Conservation (phyloP, 495 filamentous ascomycete species). For the Neurospora cerealis region DNA sequence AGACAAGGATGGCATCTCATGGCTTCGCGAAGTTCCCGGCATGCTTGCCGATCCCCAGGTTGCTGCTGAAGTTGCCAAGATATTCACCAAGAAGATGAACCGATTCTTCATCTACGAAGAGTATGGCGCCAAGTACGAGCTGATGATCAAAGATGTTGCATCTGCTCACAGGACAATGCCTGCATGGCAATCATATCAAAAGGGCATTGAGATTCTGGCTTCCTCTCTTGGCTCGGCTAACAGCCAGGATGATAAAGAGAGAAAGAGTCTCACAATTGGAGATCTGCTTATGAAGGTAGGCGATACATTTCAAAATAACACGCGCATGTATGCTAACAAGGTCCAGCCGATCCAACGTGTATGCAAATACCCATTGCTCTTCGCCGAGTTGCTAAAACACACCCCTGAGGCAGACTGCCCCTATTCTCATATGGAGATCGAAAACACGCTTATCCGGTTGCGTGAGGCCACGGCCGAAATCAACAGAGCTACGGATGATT, state of each 20-base stretch:
- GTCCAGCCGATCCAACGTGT: slow-evolving; percentile 82
- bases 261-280: slow-evolving; percentile 66
- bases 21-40: slow-evolving; percentile 37
- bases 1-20: slow-evolving; percentile 28
- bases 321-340: slow-evolving; percentile 8
- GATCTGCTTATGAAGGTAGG: slow-evolving; percentile 87
- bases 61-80: slow-evolving; percentile 62
- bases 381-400: slow-evolving; percentile 68
- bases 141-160: slow-evolving; percentile 68
- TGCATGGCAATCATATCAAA: slow-evolving; percentile 73
- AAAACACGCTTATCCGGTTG: slow-evolving; percentile 60
- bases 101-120: slow-evolving; percentile 81
- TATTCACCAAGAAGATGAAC: slow-evolving; percentile 69
- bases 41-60: slow-evolving; percentile 60
- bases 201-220: slow-evolving; percentile 78
- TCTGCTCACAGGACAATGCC: slow-evolving; percentile 56
- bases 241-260: slow-evolving; percentile 48
- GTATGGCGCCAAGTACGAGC: slow-evolving; percentile 77
- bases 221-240: slow-evolving; percentile 65
- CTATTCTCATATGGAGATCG: slow-evolving; percentile 65
- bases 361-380: slow-evolving; percentile 84
- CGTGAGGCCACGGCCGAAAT: slow-evolving; percentile 63
- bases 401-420: slow-evolving; percentile 81
- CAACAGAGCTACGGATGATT: slow-evolving; percentile 64
- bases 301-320: background rate